phyloP scores from a whole-genome alignment of 306 rosid species.

The Fragaria ananassa region DNA sequence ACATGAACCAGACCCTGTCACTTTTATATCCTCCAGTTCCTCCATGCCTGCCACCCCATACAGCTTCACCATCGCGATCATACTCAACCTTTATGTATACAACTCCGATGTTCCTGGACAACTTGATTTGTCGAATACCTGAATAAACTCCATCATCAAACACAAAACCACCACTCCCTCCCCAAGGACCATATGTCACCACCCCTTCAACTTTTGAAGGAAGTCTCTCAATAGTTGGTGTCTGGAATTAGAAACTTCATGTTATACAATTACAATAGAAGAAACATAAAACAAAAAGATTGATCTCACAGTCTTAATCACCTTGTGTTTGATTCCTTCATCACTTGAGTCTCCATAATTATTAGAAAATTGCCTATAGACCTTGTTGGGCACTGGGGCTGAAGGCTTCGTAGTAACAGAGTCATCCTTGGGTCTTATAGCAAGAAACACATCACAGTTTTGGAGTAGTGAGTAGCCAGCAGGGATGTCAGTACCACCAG shows the following conservation, averaged over 20 bases:
- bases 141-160: constrained; percentile 73
- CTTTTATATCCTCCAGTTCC: constrained; percentile 77
- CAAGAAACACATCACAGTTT: constrained; percentile 69
- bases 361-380: constrained; percentile 27
- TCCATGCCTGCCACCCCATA: constrained; percentile 73
- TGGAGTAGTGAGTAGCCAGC: constrained; percentile 65
- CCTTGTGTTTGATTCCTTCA: constrained; percentile 44
- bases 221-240: constrained; percentile 27
- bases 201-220: constrained; percentile 49
- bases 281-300: neutral
- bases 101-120: constrained; percentile 62
- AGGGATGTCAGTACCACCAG: constrained; percentile 30
- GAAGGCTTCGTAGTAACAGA: neutral
- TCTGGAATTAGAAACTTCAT: constrained; percentile 21
- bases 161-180: constrained; percentile 60
- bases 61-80: constrained; percentile 56
- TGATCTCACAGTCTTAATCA: neutral
- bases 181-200: constrained; percentile 81
- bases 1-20: constrained; percentile 56
- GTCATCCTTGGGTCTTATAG: constrained; percentile 69
- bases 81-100: constrained; percentile 67
- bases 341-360: constrained; percentile 33
- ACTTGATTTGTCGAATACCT: constrained; percentile 65
- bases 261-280: neutral
- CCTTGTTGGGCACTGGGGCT: constrained; percentile 10